phyloP scores from a whole-genome alignment of 305 asterid species.

The Solanum hybrid region DNA sequence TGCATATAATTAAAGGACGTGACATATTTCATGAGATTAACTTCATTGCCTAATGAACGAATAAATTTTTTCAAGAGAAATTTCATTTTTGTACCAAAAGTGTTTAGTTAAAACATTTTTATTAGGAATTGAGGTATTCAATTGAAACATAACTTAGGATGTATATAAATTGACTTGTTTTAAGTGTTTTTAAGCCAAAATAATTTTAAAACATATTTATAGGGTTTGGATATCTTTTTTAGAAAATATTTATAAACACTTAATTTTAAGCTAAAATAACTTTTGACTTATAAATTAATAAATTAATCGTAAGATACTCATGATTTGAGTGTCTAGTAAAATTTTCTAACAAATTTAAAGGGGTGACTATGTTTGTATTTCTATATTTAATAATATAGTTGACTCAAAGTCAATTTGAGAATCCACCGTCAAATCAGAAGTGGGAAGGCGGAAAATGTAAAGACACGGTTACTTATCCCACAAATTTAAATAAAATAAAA shows the following conservation, averaged over 20 bases:
- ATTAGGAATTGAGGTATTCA: background rate
- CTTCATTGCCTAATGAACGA: background rate
- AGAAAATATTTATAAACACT: too few species aligned
- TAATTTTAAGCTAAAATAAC: too few species aligned
- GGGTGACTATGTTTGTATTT: background rate
- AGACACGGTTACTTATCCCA: background rate
- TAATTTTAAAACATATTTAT: background rate
- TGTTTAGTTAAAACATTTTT: background rate
- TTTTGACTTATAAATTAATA: background rate
- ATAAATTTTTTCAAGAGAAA: background rate
- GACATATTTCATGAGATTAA: background rate
- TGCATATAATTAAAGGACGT: background rate
- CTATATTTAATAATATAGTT: background rate
- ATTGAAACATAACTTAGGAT: background rate
- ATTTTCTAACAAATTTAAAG: background rate
- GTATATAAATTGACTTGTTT: fast-evolving
- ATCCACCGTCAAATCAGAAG: conserved; percentile 2
- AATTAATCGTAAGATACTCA: too few species aligned
- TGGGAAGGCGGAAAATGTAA: background rate
- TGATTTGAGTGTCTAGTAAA: background rate
- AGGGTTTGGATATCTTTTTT: background rate
- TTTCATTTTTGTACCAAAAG: background rate
- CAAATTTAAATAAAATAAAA: background rate
- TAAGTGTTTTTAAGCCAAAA: background rate
- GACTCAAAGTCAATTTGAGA: conserved; percentile 8